Percentiles rank a stretch among this genome's conserved stretches.
Conservation (phyloP, 164 flowering plant species). For the Sextonia rubra region DNA sequence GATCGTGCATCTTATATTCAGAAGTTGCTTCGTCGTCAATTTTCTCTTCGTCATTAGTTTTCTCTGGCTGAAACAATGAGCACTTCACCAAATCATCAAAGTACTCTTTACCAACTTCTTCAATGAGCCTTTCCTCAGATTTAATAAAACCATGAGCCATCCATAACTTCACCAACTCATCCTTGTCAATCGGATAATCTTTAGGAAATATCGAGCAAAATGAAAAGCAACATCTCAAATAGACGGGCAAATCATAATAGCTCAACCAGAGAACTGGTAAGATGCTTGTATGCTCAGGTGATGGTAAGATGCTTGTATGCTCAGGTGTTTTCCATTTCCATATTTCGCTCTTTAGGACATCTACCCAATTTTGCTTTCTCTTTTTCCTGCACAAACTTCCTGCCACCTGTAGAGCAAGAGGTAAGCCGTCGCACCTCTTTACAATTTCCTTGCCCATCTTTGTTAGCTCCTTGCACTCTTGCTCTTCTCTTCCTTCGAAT, state of each 20-base stretch:
- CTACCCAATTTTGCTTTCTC: conserved; percentile 9
- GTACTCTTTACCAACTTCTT: conserved; percentile 12
- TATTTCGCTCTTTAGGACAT: conserved; percentile 7
- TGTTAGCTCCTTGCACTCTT: not conserved
- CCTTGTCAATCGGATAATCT: conserved; percentile 3
- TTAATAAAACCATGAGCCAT: conserved; percentile 15
- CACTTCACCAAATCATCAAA: conserved; percentile 11
- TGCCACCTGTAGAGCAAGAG: conserved; percentile 9
- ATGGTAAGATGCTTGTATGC: conserved; percentile 4
- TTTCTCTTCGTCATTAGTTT: no score
- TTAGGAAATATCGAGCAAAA: conserved; percentile 27
- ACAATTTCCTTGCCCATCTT: conserved; percentile 8
- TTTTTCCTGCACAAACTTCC: conserved; percentile 13
- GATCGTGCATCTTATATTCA: conserved; percentile 11
- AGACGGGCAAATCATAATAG: conserved; percentile 14
- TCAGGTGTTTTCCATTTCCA: conserved; percentile 12
- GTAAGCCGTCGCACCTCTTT: conserved; percentile 19
- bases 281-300: not conserved
- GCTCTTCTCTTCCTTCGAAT: not conserved
- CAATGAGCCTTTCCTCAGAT: conserved; percentile 3
- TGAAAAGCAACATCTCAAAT: conserved; percentile 17
- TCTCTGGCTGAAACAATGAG: conserved; percentile 14
- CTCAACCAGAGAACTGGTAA: conserved; percentile 15
- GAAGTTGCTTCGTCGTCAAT: no score
- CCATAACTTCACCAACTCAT: conserved; percentile 18